These are phyloP conservation scores for Diaporthe citriasiana DNA, from an alignment of 2,329 filamentous ascomycete species.

Conservation along the genomic window DNA sequence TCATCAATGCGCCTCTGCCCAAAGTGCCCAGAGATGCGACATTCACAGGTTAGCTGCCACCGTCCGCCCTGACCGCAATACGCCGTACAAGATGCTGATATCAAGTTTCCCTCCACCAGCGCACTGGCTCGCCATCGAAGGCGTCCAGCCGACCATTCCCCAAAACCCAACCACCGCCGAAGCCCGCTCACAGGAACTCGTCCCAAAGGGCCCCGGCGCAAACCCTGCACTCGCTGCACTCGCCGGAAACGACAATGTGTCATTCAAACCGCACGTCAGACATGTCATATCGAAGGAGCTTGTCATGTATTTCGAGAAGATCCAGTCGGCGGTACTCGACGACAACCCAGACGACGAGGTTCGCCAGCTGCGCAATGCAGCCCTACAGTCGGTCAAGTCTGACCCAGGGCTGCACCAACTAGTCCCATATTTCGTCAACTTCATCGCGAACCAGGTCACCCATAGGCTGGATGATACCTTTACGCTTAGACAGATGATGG, in stretches of 20 bases:
- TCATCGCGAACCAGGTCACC: slow-evolving; percentile 95
- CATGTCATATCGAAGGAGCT: slow-evolving; percentile 97
- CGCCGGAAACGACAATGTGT: slow-evolving; percentile 85
- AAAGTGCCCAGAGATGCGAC: slow-evolving; percentile 94
- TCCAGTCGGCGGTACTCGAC: slow-evolving; percentile 89
- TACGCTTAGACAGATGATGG: slow-evolving; percentile 91
- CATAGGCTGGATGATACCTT: slow-evolving; percentile 93
- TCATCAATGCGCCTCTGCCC: slow-evolving; percentile 95
- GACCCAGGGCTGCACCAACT: slow-evolving; percentile 96
- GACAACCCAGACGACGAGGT: slow-evolving; percentile 86
- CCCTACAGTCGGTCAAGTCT: slow-evolving; percentile 85
- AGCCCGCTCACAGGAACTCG: slow-evolving; percentile 84
- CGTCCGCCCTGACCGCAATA: background rate
- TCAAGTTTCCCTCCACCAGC: slow-evolving; percentile 64
- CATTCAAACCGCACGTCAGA: slow-evolving; percentile 92
- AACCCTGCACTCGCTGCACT: slow-evolving; percentile 88
- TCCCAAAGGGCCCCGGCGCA: slow-evolving; percentile 90
- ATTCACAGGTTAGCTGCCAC: slow-evolving; percentile 78
- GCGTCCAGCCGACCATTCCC: slow-evolving; percentile 94
- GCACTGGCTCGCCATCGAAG: slow-evolving; percentile 98
- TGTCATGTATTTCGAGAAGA: slow-evolving; percentile 96
- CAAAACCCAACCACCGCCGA: slow-evolving; percentile 94
- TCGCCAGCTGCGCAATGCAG: slow-evolving; percentile 81
- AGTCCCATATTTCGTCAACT: slow-evolving; percentile 96
- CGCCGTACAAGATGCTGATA: slow-evolving; percentile 31